phyloP scores from a whole-genome alignment of 1,284 basidiomycete genomes.

The Puccinia coronata region DNA sequence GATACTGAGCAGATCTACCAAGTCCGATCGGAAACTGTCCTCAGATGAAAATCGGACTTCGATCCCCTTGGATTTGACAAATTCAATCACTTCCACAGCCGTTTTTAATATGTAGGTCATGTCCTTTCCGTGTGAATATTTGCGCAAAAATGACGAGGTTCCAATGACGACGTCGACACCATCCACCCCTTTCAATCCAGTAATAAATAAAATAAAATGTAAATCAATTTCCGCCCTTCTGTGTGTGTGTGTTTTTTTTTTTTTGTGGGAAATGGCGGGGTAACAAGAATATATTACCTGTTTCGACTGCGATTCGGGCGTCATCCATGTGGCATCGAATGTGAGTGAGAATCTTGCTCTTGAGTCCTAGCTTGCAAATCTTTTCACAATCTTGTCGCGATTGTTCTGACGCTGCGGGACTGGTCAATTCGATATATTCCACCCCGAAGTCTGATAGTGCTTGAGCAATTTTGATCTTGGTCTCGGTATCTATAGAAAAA shows the following conservation, averaged over 20 bases:
- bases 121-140: slow-evolving; percentile 99
- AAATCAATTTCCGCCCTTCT: too few species aligned
- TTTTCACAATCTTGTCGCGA: slow-evolving; percentile 92
- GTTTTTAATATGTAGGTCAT: slow-evolving; percentile 99
- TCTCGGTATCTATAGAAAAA: slow-evolving; percentile 77
- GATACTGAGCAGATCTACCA: slow-evolving; percentile 96
- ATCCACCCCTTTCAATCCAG: slow-evolving; percentile 72
- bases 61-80: slow-evolving; percentile 99
- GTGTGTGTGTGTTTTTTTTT: background rate
- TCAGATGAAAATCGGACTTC: slow-evolving; percentile 99
- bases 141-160: slow-evolving; percentile 96
- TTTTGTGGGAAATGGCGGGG: background rate
- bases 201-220: slow-evolving; percentile 26
- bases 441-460: slow-evolving; percentile 94
- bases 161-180: slow-evolving; percentile 99
- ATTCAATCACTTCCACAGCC: slow-evolving; percentile 96
- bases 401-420: slow-evolving; percentile 96
- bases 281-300: slow-evolving; percentile 65
- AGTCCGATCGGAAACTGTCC: slow-evolving; percentile 98
- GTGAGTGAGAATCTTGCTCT: slow-evolving; percentile 96
- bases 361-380: slow-evolving; percentile 98
- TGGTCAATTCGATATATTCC: slow-evolving; percentile 99
- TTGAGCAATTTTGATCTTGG: slow-evolving; percentile 99
- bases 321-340: slow-evolving; percentile 99
- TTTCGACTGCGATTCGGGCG: slow-evolving; percentile 96